Percentiles rank a stretch among this genome's conserved stretches.
phyloP scores from a whole-genome alignment of 2,329 filamentous ascomycete species.

The Sporothrix luriei region DNA sequence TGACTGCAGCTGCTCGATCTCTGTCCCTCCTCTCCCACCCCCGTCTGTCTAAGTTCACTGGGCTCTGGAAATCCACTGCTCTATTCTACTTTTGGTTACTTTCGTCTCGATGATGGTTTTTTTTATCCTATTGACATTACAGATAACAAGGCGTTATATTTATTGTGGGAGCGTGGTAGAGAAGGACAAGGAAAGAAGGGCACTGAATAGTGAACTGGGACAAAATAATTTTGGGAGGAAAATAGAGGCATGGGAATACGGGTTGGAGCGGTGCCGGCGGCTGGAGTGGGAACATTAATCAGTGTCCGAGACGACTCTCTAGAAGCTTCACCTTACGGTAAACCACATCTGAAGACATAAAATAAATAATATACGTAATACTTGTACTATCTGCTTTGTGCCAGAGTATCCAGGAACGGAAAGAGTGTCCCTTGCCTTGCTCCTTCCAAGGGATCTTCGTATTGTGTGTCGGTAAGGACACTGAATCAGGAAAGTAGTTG shows the following conservation, averaged over 20 bases:
- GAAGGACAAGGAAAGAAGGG: slow-evolving; percentile 18
- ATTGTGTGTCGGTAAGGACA: background rate
- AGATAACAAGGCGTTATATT: slow-evolving; percentile 2
- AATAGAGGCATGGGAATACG: slow-evolving; percentile 15
- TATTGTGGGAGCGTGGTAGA: background rate
- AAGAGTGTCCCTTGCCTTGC: background rate
- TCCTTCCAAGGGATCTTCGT: background rate
- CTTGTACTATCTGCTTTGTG: too few relatives aligned
- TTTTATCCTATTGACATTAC: background rate
- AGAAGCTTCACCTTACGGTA: slow-evolving; percentile 29
- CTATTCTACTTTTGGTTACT: background rate
- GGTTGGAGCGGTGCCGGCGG: background rate
- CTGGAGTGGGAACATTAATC: background rate
- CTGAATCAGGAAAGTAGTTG: slow-evolving; percentile 6
- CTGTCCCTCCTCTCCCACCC: background rate
- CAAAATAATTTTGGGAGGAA: slow-evolving; percentile 11
- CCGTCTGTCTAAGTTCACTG: background rate
- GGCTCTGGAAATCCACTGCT: too few relatives aligned
- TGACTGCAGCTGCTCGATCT: background rate
- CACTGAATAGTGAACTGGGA: background rate
- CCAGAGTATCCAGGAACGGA: background rate
- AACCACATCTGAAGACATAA: background rate
- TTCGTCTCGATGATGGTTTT: background rate
- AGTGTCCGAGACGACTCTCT: background rate
- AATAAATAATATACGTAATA: slow-evolving; percentile 7